Percentiles rank a stretch among this genome's conserved stretches.
These are phyloP conservation scores for Phytopythium aichiense DNA, from an alignment of 352 stramenopile species.

Conservation along the genomic window DNA sequence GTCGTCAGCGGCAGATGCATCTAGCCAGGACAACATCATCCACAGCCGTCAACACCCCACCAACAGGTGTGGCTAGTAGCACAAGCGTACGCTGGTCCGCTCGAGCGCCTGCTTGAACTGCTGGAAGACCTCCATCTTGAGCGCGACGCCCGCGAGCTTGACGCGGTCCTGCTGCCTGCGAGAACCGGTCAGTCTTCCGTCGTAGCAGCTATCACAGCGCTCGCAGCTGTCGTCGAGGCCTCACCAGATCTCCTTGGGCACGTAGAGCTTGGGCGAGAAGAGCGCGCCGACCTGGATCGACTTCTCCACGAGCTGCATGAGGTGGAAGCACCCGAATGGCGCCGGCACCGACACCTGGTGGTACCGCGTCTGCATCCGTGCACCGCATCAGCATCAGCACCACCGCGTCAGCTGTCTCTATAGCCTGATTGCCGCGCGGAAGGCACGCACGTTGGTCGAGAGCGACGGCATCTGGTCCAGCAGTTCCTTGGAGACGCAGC, in stretches of 20 bases:
- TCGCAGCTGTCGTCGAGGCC: not conserved
- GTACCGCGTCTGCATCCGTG: constrained; percentile 54
- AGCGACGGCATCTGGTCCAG: constrained; percentile 68
- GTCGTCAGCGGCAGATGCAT: constrained; percentile 50
- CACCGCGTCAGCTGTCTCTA: not conserved
- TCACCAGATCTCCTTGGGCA: constrained; percentile 76
- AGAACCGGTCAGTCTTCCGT: not conserved
- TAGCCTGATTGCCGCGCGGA: too few species aligned
- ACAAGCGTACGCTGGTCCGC: constrained; percentile 45
- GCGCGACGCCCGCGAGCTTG: constrained; percentile 44
- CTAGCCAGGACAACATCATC: constrained; percentile 17
- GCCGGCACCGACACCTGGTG: constrained; percentile 45
- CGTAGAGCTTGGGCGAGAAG: constrained; percentile 70
- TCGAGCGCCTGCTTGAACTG: constrained; percentile 64
- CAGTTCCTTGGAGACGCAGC: constrained; percentile 66
- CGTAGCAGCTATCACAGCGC: not conserved
- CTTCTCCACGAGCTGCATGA: constrained; percentile 81
- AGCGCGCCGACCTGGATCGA: constrained; percentile 71
- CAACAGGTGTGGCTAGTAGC: not conserved
- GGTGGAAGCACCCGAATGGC: constrained; percentile 68
- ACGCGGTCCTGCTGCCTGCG: constrained; percentile 60
- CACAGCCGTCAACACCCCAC: not conserved
- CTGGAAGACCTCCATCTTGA: constrained; percentile 67
- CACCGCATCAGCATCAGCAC: not conserved
- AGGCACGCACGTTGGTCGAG: constrained; percentile 38